Conservation (phyloP, 23 red algal genomes). For the Gracilaria caudata region DNA sequence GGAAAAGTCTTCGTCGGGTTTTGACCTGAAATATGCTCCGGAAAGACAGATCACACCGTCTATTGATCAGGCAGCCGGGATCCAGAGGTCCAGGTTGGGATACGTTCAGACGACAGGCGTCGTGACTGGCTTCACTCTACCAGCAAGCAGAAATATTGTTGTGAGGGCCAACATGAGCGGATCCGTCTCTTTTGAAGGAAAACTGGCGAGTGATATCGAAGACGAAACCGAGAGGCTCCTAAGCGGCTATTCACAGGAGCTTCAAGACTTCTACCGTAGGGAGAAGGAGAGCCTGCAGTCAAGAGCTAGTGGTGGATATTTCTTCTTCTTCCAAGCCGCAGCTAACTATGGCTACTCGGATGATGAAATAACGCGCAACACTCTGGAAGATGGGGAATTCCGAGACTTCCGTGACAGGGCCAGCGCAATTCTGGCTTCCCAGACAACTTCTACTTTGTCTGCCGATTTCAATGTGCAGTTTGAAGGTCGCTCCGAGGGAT, state of each 20-base stretch:
- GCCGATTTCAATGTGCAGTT: background rate
- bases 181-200: background rate
- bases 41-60: background rate
- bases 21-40: background rate
- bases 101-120: constrained; percentile 27
- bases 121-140: constrained; percentile 1
- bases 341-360: constrained; percentile 13
- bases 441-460: background rate
- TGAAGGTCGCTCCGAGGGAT: constrained; percentile 3
- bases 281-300: background rate
- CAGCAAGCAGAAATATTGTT: background rate
- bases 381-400: background rate
- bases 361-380: background rate
- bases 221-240: background rate
- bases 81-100: constrained; percentile 17
- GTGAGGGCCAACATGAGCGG: background rate
- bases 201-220: constrained; percentile 16
- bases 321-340: constrained; percentile 29
- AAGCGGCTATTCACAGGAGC: background rate
- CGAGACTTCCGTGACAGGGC: constrained; percentile 2
- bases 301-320: constrained; percentile 11
- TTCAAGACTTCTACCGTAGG: constrained; percentile 3
- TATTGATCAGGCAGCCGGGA: background rate
- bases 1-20: background rate
- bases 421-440: background rate